Conservation (phyloP, 345 rosid genomes). For the Rhodamnia rubescens region DNA sequence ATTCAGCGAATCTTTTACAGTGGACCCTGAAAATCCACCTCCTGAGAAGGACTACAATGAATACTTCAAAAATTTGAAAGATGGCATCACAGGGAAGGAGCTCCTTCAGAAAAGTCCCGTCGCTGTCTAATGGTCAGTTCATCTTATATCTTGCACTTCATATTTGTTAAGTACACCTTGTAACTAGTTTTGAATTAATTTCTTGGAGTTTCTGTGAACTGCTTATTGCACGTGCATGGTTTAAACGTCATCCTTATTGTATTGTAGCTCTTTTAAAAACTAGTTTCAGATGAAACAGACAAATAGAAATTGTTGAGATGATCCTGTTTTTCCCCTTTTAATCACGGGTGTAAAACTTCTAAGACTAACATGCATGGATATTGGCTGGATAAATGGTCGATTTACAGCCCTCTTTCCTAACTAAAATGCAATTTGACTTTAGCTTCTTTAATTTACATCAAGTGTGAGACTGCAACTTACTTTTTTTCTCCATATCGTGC, state of each 20-base stretch:
- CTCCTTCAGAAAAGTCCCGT: conserved; percentile 43
- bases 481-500: not conserved
- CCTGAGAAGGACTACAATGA: conserved; percentile 70
- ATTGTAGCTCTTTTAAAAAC: not conserved
- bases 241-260: not conserved
- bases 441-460: not conserved
- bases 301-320: not conserved
- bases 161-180: not conserved
- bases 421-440: not conserved
- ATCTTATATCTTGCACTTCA: not conserved
- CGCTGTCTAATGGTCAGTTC: conserved; percentile 21
- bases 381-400: not conserved
- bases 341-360: not conserved
- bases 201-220: not conserved
- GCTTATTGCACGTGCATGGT: not conserved
- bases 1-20: conserved; percentile 77
- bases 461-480: not conserved
- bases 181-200: not conserved
- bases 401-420: not conserved
- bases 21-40: conserved; percentile 86
- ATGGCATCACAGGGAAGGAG: conserved; percentile 82
- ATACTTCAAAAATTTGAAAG: conserved; percentile 61
- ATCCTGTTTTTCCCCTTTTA: not conserved
- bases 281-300: not conserved
- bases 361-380: not conserved